phyloP scores from a whole-genome alignment of 208 protist genomes.

The Crithidia mellificae region DNA sequence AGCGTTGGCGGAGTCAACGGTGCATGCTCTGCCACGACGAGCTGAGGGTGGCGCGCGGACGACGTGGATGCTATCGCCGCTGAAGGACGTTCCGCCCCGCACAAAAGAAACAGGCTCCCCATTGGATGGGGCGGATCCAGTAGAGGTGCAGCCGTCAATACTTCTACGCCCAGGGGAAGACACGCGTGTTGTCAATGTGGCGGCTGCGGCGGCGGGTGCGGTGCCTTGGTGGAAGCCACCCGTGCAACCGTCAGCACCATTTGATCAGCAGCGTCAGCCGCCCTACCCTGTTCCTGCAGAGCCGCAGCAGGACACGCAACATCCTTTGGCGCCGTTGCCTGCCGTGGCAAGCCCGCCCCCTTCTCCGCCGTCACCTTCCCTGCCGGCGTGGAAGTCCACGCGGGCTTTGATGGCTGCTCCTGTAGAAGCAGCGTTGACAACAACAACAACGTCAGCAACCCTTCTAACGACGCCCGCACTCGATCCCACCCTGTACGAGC shows the following conservation, averaged over 20 bases:
- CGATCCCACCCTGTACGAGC: conserved; percentile 18
- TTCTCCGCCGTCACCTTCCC: neutral
- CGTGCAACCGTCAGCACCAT: too few species aligned
- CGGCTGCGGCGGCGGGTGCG: too few species aligned
- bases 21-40: neutral
- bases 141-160: too few species aligned
- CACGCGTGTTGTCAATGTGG: too few species aligned
- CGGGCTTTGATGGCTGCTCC: neutral
- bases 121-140: too few species aligned
- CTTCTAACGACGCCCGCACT: neutral
- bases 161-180: too few species aligned
- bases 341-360: too few species aligned
- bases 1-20: neutral
- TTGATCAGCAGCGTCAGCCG: too few species aligned
- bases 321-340: neutral
- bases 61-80: neutral
- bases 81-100: too few species aligned
- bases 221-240: too few species aligned
- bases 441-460: neutral
- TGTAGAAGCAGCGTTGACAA: neutral
- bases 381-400: conserved; percentile 3
- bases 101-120: too few species aligned
- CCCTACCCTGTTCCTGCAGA: too few species aligned
- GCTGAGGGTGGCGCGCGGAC: neutral
- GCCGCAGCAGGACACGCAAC: neutral